Conservation (phyloP, 2,329 filamentous ascomycete species). For the Botrytis byssoidea region DNA sequence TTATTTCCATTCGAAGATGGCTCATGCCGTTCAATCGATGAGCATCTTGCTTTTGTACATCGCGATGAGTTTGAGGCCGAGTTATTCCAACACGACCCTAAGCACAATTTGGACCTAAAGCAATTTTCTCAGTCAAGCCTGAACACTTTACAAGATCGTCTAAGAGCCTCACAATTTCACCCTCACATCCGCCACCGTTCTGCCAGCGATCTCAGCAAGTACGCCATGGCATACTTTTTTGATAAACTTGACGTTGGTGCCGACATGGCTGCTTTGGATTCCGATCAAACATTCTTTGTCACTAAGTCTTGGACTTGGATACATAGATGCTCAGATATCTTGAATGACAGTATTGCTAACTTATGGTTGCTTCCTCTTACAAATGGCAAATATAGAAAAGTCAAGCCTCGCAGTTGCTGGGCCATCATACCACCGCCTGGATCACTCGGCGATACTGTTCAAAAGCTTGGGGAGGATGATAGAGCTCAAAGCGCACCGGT, state of each 20-base stretch:
- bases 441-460: background rate
- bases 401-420: slow-evolving; percentile 20
- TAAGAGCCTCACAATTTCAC: slow-evolving; percentile 20
- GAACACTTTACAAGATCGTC: slow-evolving; percentile 15
- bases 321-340: slow-evolving; percentile 22
- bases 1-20: slow-evolving; percentile 33
- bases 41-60: slow-evolving; percentile 24
- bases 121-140: slow-evolving; percentile 20
- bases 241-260: slow-evolving; percentile 6
- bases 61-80: slow-evolving; percentile 27
- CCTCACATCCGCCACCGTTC: slow-evolving; percentile 29
- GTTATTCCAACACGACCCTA: slow-evolving; percentile 25
- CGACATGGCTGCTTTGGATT: slow-evolving; percentile 23
- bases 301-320: slow-evolving; percentile 29
- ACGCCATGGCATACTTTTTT: slow-evolving; percentile 26
- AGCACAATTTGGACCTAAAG: slow-evolving; percentile 26
- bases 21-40: slow-evolving; percentile 24
- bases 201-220: slow-evolving; percentile 21
- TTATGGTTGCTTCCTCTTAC: slow-evolving; percentile 37
- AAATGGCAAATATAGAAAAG: slow-evolving; percentile 30
- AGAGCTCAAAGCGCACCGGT: background rate
- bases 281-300: slow-evolving; percentile 19
- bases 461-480: background rate
- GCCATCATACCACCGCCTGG: background rate
- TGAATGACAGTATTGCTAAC: slow-evolving; percentile 19